phyloP scores from a whole-genome alignment of 345 rosid species.

The Populus tremula region DNA sequence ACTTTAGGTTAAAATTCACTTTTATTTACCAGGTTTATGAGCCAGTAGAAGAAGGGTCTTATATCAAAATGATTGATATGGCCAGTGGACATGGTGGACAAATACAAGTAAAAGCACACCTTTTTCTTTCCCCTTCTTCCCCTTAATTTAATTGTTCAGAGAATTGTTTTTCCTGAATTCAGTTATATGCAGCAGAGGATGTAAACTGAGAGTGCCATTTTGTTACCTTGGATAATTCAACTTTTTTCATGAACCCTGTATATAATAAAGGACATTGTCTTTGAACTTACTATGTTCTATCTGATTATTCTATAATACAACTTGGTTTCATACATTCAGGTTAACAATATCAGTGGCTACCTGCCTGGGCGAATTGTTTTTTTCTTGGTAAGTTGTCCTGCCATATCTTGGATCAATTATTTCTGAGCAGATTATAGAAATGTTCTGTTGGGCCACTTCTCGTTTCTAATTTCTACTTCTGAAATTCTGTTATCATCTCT shows the following conservation, averaged over 20 bases:
- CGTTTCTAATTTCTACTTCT: neutral
- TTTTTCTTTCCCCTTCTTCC: conserved; percentile 1
- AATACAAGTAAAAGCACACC: conserved; percentile 59
- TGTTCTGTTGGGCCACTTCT: neutral
- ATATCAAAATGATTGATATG: conserved; percentile 99
- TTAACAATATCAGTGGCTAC: conserved; percentile 96
- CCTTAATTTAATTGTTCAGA: neutral
- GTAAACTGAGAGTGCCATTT: neutral
- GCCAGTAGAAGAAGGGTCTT: conserved; percentile 98
- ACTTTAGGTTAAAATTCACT: conserved; percentile 12
- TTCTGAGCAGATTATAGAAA: neutral
- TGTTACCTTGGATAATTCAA: neutral
- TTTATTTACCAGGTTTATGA: conserved; percentile 74
- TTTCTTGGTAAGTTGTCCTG: conserved; percentile 70
- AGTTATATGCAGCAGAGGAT: neutral
- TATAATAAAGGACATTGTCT: neutral
- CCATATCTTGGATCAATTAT: neutral
- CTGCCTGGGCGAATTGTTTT: conserved; percentile 98
- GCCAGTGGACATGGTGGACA: conserved; percentile 96
- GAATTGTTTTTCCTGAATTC: neutral
- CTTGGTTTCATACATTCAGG: conserved; percentile 44
- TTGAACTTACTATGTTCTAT: conserved; percentile 2
- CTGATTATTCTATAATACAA: neutral
- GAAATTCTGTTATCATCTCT: neutral
- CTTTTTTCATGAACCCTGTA: neutral